A percentile compares a stretch with the other conserved stretches of the same genome.
These are phyloP conservation scores for Phaeophleospora eucalypticola DNA, from an alignment of 2,329 filamentous ascomycete species.

Conservation along the genomic window DNA sequence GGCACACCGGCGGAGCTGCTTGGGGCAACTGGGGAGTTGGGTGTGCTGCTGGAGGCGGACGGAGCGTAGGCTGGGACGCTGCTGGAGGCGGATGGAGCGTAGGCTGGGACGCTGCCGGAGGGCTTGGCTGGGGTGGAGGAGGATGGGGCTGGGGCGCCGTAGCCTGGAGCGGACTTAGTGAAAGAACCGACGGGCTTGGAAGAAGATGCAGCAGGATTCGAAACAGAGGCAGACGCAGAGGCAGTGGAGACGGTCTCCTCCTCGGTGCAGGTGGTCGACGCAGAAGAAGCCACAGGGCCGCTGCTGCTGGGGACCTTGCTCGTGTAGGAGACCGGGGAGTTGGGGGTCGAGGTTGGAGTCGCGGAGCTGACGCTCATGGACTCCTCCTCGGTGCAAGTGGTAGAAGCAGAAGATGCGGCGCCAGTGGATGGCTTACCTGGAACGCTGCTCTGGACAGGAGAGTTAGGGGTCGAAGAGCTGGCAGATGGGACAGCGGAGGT, in stretches of 20 bases:
- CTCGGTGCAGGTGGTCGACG: slow-evolving; percentile 1
- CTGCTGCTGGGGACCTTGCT: not conserved
- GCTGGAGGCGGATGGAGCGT: not conserved
- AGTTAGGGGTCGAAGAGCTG: no score
- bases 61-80: slow-evolving; percentile 1
- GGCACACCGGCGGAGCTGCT: not conserved
- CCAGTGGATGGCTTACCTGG: not conserved
- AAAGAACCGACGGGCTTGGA: slow-evolving; percentile 3
- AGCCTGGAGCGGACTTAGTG: slow-evolving; percentile 7
- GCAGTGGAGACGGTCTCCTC: not conserved
- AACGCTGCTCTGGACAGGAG: not conserved
- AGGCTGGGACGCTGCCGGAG: not conserved
- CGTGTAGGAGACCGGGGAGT: not conserved
- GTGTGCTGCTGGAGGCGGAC: not conserved
- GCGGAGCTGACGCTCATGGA: not conserved
- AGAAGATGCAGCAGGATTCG: not conserved
- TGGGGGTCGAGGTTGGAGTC: not conserved
- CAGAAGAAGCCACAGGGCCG: not conserved
- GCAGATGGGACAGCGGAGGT: not conserved
- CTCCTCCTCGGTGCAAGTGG: slow-evolving; percentile 1
- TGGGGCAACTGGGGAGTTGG: slow-evolving; percentile 3
- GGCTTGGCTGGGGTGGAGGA: slow-evolving; percentile 1
- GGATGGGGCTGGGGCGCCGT: slow-evolving; percentile 4
- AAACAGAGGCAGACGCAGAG: slow-evolving; percentile 4
- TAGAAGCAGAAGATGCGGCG: not conserved